A percentile compares a stretch with the other conserved stretches of the same genome.
Evolutionary conservation across 2,329 filamentous ascomycete species (phyloP).

Genomic region (Phyllachora maydis): DNA sequence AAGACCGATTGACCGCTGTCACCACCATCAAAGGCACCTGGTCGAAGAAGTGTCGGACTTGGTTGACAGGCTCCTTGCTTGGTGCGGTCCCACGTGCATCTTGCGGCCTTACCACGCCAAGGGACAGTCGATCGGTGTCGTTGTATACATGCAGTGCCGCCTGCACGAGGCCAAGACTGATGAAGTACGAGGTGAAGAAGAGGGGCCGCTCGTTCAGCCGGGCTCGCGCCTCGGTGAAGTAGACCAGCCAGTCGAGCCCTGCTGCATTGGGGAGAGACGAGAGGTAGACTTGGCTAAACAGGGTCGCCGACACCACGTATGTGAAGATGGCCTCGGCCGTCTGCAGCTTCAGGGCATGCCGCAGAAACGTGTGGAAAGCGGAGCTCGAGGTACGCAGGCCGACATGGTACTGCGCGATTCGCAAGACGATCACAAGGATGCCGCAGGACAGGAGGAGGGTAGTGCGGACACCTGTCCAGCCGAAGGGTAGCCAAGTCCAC

Average conservation of each 20-base stretch:
- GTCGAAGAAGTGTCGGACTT: conserved; percentile 14
- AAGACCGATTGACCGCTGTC: conserved; percentile 16
- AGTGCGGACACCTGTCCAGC: conserved; percentile 53
- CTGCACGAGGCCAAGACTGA: conserved; percentile 49
- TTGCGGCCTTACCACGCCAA: conserved; percentile 15
- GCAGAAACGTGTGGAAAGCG: conserved; percentile 40
- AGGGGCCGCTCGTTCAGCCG: conserved; percentile 73
- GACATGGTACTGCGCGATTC: conserved; percentile 66
- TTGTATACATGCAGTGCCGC: conserved; percentile 45
- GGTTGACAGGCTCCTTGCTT: conserved; percentile 7
- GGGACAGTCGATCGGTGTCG: conserved; percentile 51
- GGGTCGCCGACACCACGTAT: conserved; percentile 57
- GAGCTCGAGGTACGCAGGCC: conserved; percentile 52
- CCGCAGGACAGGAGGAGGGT: conserved; percentile 56
- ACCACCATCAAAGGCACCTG: conserved; percentile 18
- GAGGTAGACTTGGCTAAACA: conserved; percentile 67
- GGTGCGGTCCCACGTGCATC: conserved; percentile 4
- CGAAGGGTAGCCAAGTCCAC: conserved; percentile 75
- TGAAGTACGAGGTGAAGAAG: conserved; percentile 53
- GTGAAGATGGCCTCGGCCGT: conserved; percentile 52
- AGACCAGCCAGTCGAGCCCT: conserved; percentile 54
- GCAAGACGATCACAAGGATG: conserved; percentile 63
- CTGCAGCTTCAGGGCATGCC: conserved; percentile 33
- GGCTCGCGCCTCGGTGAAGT: conserved; percentile 49
- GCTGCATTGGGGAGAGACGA: conserved; percentile 40